A percentile compares a stretch with the other conserved stretches of the same genome.
Evolutionary conservation across 139 green algal species (phyloP).

Genomic region (Chlamydomonas urium): DNA sequence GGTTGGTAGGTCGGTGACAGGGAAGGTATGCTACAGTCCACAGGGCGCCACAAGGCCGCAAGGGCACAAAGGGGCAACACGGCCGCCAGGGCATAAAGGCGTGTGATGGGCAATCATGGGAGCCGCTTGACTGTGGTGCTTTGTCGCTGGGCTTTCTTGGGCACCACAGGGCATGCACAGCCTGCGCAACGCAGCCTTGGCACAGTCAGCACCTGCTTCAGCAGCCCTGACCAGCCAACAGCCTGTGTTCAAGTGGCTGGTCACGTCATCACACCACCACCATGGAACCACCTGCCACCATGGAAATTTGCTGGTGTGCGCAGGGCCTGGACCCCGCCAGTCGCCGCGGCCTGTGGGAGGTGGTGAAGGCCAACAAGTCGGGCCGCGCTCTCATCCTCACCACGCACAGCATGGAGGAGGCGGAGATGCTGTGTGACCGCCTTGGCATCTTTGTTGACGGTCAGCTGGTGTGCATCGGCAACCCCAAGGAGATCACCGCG

Average conservation of each 20-base stretch:
- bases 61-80: too few relatives aligned
- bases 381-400: constrained; percentile 81
- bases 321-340: constrained; percentile 76
- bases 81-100: too few relatives aligned
- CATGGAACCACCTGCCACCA: neutral
- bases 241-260: neutral
- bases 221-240: neutral
- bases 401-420: constrained; percentile 87
- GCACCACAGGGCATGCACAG: too few relatives aligned
- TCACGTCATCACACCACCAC: neutral
- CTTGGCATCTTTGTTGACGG: constrained; percentile 73
- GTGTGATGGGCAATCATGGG: too few relatives aligned
- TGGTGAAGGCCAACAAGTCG: constrained; percentile 67
- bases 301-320: neutral
- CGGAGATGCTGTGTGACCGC: constrained; percentile 69
- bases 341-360: constrained; percentile 77
- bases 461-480: constrained; percentile 80
- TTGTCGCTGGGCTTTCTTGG: neutral
- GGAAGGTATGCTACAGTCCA: too few relatives aligned
- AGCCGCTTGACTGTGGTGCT: too few relatives aligned
- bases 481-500: constrained; percentile 77
- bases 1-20: neutral
- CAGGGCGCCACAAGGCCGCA: too few relatives aligned
- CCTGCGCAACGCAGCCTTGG: neutral
- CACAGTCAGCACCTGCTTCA: neutral